Evolutionary conservation across 208 protist species (phyloP), one percentile per base, ranked within the genome.

Genomic region (Acanthamoeba divionensis): DNA sequence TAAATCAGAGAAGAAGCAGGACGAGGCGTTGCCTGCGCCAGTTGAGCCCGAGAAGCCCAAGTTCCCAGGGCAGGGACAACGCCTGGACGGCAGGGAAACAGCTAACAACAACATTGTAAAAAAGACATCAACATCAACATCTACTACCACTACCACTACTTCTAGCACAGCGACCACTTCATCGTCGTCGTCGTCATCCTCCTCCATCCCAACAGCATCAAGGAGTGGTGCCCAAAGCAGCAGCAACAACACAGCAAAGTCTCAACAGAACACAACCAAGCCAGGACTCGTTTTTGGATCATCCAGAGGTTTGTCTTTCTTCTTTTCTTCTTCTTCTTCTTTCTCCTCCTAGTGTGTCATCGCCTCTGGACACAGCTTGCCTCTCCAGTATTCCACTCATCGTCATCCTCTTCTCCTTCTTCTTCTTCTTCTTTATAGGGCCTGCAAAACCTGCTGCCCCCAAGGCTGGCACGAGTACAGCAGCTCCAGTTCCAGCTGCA

Each of bases 161-260:
- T 50, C 55, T 1, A 54, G 67, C n/a, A 33, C 48, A 52, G 45
- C 73, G 7, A 10, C 41, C 4, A 36, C 50, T n/a, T 41, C 77
- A 8, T 66, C 50, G n/a, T 66, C 77, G 7, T 86, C 77, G 4
- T 86, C 77, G 29, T 50, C 71, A 41, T 82, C 71, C 38, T 86
- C 77, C 29, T 66, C 69, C 10, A 60, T 24, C 7, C 2, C 69
- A 26, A 24, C 15, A 9, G 7, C n/a, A 24, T 67, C 62, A 0
- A 80, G 38, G 69, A n/a, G 26, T 18, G 1, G 4, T 18, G 41
- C 44, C 69, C 4, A n/a, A n/a, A n/a, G n/a, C n/a, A n/a, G n/a
- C n/a, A n/a, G n/a, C n/a, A n/a, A n/a, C n/a, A n/a, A n/a, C n/a
- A n/a, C n/a, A n/a, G n/a, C n/a, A n/a, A n/a, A n/a, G n/a, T n/a